Percentiles rank a stretch among this genome's conserved stretches.
These are phyloP conservation scores for Penicillium sp. DNA, from an alignment of 2,329 filamentous ascomycete species.

Conservation along the genomic window DNA sequence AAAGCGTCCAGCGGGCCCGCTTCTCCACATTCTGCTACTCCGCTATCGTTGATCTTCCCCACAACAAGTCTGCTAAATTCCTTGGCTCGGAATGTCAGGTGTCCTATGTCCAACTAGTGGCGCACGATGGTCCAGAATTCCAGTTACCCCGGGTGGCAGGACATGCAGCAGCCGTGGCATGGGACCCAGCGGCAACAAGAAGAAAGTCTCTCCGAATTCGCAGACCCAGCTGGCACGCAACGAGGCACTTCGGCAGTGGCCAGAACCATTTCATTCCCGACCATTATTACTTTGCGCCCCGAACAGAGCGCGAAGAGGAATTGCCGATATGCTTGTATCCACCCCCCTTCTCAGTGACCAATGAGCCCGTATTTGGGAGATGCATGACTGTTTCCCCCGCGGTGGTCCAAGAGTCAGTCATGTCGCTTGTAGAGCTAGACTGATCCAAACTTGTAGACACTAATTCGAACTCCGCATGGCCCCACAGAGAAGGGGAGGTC, in stretches of 20 bases:
- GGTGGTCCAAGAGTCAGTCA: slow-evolving; percentile 1
- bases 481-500: slow-evolving; percentile 8
- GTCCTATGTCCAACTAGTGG: not conserved
- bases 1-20: slow-evolving; percentile 2
- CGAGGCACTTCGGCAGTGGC: not conserved
- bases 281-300: not conserved
- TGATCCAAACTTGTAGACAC: not conserved
- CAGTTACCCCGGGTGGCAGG: not conserved
- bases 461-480: slow-evolving; percentile 9
- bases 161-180: not conserved
- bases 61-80: not conserved
- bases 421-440: not conserved
- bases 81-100: not conserved
- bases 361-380: not conserved
- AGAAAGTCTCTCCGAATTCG: not conserved
- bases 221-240: not conserved
- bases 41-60: slow-evolving; percentile 14
- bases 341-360: not conserved
- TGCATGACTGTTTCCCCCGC: not conserved
- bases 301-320: not conserved
- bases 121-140: not conserved
- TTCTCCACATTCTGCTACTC: slow-evolving; percentile 13
- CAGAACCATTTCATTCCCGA: not conserved
- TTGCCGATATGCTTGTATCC: not conserved
- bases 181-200: not conserved